A percentile compares a stretch with the other conserved stretches of the same genome.
phyloP scores from a whole-genome alignment of 1,284 basidiomycete genomes.

The Ceratobasidium sp. region DNA sequence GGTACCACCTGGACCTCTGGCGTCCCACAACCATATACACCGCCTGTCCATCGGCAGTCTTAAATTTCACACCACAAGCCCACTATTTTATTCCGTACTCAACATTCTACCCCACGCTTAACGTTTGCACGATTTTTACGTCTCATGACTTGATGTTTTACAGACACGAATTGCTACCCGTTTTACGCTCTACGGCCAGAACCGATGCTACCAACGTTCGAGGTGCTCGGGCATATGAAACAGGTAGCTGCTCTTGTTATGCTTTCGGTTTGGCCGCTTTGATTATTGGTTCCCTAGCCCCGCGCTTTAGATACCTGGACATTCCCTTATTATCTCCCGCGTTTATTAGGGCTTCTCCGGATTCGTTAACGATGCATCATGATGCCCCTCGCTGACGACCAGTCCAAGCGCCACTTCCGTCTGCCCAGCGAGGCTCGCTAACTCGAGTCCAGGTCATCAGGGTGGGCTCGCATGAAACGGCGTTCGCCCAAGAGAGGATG shows the following conservation, averaged over 20 bases:
- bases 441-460: slow-evolving; percentile 79
- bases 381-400: slow-evolving; percentile 64
- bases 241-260: slow-evolving; percentile 32
- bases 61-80: not conserved
- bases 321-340: slow-evolving; percentile 17
- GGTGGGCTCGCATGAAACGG: slow-evolving; percentile 80
- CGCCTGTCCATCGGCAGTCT: not conserved
- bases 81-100: slow-evolving; percentile 17
- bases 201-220: slow-evolving; percentile 18
- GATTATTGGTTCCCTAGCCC: not conserved
- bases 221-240: slow-evolving; percentile 36
- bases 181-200: not conserved
- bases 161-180: slow-evolving; percentile 21
- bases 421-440: slow-evolving; percentile 82
- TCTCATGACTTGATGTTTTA: slow-evolving; percentile 41
- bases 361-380: no score
- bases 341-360: not conserved
- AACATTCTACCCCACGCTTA: slow-evolving; percentile 27
- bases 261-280: slow-evolving; percentile 11
- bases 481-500: slow-evolving; percentile 77
- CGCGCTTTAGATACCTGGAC: not conserved
- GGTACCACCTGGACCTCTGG: slow-evolving; percentile 36
- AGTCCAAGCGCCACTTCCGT: slow-evolving; percentile 85
- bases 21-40: slow-evolving; percentile 12
- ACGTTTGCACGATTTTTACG: slow-evolving; percentile 20